A percentile compares a stretch with the other conserved stretches of the same genome.
These are phyloP conservation scores for Eucalyptus brandiana DNA, from an alignment of 345 rosid species.

Conservation along the genomic window DNA sequence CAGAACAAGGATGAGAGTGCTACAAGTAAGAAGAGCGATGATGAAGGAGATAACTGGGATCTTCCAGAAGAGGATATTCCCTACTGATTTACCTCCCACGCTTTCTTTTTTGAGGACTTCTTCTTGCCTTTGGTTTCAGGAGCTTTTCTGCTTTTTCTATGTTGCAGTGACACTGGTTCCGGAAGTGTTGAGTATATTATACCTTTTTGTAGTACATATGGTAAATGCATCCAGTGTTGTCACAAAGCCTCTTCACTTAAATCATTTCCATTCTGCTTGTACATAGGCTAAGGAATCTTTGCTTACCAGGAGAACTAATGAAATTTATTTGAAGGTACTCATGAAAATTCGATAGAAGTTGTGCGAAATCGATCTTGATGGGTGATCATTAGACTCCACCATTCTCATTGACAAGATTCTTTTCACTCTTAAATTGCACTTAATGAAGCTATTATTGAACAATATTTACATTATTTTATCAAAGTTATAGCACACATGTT, in stretches of 20 bases:
- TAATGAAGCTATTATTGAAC: neutral
- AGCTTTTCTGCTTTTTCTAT: neutral
- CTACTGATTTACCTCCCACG: neutral
- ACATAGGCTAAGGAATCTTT: neutral
- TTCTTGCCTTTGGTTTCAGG: neutral
- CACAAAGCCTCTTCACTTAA: neutral
- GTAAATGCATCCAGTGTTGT: neutral
- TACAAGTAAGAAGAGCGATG: neutral
- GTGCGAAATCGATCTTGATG: neutral
- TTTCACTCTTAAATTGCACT: neutral
- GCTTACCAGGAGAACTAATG: neutral
- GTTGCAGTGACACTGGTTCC: neutral
- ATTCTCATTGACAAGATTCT: neutral
- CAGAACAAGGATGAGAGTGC: neutral
- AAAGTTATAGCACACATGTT: neutral
- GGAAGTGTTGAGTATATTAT: neutral
- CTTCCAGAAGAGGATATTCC: neutral
- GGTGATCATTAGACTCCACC: neutral
- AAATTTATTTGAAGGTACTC: neutral
- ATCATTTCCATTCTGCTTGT: neutral
- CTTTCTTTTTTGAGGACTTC: neutral
- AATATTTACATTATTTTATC: neutral
- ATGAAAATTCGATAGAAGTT: neutral
- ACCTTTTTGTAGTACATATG: neutral
- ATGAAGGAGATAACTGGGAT: conserved; percentile 13